A percentile compares a stretch with the other conserved stretches of the same genome.
Conservation (phyloP, 805 yeast species). For the Sugiyamaella floridensis region DNA sequence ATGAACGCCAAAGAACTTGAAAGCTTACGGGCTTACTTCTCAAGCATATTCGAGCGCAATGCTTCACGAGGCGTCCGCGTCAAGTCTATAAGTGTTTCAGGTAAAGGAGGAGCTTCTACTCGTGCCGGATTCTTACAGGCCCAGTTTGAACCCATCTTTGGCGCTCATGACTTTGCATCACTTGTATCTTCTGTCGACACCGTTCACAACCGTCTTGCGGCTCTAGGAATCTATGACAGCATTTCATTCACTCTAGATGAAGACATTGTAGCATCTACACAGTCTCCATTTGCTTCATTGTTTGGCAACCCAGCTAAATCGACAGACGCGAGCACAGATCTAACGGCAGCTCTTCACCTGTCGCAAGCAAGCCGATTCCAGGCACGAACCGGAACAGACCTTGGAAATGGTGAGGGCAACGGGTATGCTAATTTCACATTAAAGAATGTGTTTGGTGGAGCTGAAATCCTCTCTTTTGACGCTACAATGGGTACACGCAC, state of each 20-base stretch:
- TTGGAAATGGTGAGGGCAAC: conserved; percentile 96
- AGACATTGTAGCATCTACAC: background rate
- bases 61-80: conserved; percentile 24
- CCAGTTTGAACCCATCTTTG: conserved; percentile 29
- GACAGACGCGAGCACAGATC: conserved; percentile 9
- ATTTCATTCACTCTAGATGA: conserved; percentile 23
- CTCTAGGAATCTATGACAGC: conserved; percentile 26
- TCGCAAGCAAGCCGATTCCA: conserved; percentile 49
- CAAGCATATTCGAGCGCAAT: conserved; percentile 21
- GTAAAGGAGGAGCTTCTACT: conserved; percentile 29
- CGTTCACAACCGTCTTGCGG: conserved; percentile 24
- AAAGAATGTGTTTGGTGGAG: conserved; percentile 60
- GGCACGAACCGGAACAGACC: conserved; percentile 89
- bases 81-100: conserved; percentile 25
- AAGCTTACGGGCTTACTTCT: conserved; percentile 13
- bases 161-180: conserved; percentile 19
- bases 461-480: conserved; percentile 51
- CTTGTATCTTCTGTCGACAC: conserved; percentile 25
- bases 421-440: conserved; percentile 77
- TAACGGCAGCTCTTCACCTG: conserved; percentile 21
- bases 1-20: conserved; percentile 5
- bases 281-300: conserved; percentile 4
- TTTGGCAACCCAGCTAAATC: conserved; percentile 5
- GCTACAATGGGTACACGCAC: conserved; percentile 57
- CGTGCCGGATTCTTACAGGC: conserved; percentile 25